phyloP scores from a whole-genome alignment of 2,329 filamentous ascomycete species.

The Phyllosticta citriasiana region DNA sequence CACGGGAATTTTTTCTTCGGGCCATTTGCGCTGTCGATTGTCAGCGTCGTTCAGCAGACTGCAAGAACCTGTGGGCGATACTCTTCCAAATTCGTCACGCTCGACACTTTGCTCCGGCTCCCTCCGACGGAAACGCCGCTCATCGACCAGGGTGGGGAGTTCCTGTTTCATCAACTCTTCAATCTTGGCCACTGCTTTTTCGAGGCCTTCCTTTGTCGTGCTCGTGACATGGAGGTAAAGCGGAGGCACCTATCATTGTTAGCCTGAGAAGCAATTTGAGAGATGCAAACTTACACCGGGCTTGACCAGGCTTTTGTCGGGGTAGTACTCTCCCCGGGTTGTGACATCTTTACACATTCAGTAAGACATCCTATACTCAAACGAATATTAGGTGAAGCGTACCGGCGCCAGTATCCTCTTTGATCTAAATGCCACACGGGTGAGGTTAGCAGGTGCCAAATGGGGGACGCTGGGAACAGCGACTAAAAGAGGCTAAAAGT shows the following conservation, averaged over 20 bases:
- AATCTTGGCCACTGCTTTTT: conserved; percentile 77
- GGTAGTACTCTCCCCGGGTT: conserved; percentile 90
- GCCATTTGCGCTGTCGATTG: conserved; percentile 78
- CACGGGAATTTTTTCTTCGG: conserved; percentile 89
- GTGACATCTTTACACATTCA: conserved; percentile 86
- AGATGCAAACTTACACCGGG: conserved; percentile 57
- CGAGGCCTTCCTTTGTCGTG: conserved; percentile 82
- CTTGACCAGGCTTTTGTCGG: conserved; percentile 95
- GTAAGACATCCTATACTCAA: conserved; percentile 44
- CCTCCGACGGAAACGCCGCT: conserved; percentile 78
- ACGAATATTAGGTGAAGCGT: conserved; percentile 66
- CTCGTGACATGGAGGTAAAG: conserved; percentile 94
- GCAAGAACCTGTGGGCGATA: conserved; percentile 31
- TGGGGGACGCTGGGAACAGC: conserved; percentile 42
- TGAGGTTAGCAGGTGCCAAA: conserved; percentile 91
- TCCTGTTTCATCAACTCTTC: conserved; percentile 95
- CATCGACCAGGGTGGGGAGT: conserved; percentile 87
- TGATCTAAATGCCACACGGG: conserved; percentile 88
- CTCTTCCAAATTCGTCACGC: conserved; percentile 80
- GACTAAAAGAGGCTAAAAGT: conserved; percentile 33
- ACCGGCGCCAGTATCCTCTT: conserved; percentile 99
- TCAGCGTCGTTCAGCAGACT: conserved; percentile 17
- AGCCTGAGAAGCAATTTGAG: background rate
- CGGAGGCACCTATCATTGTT: conserved; percentile 62
- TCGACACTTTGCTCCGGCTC: conserved; percentile 67